Evolutionary conservation across 768 basidiomycete species (phyloP).

Genomic region (Boletus tylopilopsis): DNA sequence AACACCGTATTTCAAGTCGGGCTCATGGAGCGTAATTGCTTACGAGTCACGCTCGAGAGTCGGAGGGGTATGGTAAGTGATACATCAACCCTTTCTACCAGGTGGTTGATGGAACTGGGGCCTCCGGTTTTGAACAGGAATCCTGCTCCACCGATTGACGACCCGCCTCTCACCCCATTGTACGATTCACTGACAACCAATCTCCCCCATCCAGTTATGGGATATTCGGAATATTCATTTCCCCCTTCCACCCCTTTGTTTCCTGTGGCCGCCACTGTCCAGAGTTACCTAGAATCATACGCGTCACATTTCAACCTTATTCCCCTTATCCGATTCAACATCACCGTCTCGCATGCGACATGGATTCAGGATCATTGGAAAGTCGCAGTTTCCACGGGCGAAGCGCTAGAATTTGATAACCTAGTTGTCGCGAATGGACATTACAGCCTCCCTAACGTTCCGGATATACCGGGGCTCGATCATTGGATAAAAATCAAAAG

Average conservation of each 20-base stretch:
- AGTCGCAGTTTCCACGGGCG: constrained; percentile 39
- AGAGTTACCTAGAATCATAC: constrained; percentile 67
- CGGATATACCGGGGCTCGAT: constrained; percentile 54
- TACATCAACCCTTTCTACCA: not conserved
- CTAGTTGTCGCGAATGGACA: constrained; percentile 77
- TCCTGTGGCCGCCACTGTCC: constrained; percentile 58
- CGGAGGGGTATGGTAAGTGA: constrained; percentile 73
- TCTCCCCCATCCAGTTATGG: constrained; percentile 76
- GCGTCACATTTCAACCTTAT: constrained; percentile 57
- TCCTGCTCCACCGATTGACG: constrained; percentile 46
- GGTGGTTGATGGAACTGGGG: not conserved
- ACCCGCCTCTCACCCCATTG: constrained; percentile 62
- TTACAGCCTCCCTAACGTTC: constrained; percentile 61
- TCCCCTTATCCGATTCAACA: constrained; percentile 60
- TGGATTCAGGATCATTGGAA: constrained; percentile 47
- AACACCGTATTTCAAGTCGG: constrained; percentile 49
- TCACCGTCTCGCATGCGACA: constrained; percentile 45
- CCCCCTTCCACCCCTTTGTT: constrained; percentile 71
- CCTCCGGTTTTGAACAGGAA: constrained; percentile 38
- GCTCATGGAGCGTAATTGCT: constrained; percentile 58
- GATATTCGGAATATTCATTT: constrained; percentile 57
- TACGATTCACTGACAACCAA: constrained; percentile 85
- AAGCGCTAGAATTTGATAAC: constrained; percentile 49
- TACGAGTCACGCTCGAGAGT: constrained; percentile 64
- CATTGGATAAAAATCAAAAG: constrained; percentile 51